Evolutionary conservation across 2,329 filamentous ascomycete species (phyloP).

Genomic region (Fusarium virguliforme): DNA sequence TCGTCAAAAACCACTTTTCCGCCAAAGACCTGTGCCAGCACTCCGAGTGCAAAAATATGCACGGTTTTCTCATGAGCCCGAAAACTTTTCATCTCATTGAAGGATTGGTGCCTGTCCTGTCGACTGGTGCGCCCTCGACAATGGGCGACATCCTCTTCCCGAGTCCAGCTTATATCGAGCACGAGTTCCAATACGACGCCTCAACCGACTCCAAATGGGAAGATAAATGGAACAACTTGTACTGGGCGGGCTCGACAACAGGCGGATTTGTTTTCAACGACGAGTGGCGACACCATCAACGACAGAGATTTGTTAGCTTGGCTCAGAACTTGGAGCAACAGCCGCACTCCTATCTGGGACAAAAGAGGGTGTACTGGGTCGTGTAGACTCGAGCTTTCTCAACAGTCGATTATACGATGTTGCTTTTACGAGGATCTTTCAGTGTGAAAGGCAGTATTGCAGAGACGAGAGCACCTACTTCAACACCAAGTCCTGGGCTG

Average conservation of each 20-base stretch:
- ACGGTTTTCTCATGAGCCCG: conserved; percentile 65
- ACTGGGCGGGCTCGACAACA: conserved; percentile 72
- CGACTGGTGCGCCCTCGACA: conserved; percentile 61
- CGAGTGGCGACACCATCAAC: conserved; percentile 62
- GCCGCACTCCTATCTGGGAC: conserved; percentile 55
- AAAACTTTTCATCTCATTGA: conserved; percentile 60
- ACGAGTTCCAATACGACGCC: conserved; percentile 60
- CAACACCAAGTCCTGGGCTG: conserved; percentile 51
- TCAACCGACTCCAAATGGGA: conserved; percentile 64
- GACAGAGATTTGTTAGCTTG: conserved; percentile 63
- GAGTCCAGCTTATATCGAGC: conserved; percentile 65
- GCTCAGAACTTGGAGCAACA: conserved; percentile 53
- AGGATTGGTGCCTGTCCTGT: conserved; percentile 63
- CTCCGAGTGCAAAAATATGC: conserved; percentile 59
- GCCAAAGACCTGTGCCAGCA: conserved; percentile 62
- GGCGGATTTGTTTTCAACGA: conserved; percentile 60
- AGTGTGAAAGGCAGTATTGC: conserved; percentile 60
- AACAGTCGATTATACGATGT: conserved; percentile 61
- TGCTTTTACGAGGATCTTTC: conserved; percentile 63
- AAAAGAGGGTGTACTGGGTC: conserved; percentile 37
- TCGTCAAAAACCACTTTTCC: conserved; percentile 53
- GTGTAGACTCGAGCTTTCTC: conserved; percentile 53
- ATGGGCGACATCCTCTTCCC: conserved; percentile 70
- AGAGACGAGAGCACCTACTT: conserved; percentile 56
- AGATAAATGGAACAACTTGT: conserved; percentile 66